Conservation (phyloP, 106 monocot species). For the Gastrodia elata region DNA sequence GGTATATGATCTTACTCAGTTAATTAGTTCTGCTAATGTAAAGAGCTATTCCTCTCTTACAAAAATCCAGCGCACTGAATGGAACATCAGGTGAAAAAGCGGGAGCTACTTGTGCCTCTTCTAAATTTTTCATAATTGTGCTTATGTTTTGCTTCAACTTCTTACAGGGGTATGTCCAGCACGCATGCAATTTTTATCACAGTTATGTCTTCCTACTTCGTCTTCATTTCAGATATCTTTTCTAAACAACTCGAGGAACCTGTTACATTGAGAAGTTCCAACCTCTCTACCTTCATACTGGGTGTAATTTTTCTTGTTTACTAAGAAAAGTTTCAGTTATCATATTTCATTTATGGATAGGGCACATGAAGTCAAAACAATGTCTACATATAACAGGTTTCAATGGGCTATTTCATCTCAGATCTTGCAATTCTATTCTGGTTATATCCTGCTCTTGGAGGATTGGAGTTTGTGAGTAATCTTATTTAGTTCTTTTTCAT, state of each 20-base stretch:
- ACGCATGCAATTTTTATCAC: constrained; percentile 82
- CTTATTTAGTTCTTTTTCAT: not conserved
- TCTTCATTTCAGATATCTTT: constrained; percentile 70
- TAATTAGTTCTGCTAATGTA: constrained; percentile 58
- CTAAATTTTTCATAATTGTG: not conserved
- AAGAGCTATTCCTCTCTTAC: constrained; percentile 61
- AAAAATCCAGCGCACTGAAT: constrained; percentile 71
- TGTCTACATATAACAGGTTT: constrained; percentile 42
- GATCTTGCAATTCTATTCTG: constrained; percentile 88
- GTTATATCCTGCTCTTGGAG: constrained; percentile 90
- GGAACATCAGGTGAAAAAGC: constrained; percentile 66
- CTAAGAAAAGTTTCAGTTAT: not conserved
- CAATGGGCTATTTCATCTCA: constrained; percentile 81
- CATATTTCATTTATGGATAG: not conserved
- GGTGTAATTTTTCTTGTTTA: constrained; percentile 39
- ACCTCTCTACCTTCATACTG: constrained; percentile 58
- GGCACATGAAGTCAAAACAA: not conserved
- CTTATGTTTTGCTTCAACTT: not conserved
- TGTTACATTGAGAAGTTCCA: constrained; percentile 64
- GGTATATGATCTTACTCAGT: constrained; percentile 69
- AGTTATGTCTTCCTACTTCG: constrained; percentile 60
- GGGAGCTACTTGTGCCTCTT: not conserved
- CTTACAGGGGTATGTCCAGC: constrained; percentile 88
- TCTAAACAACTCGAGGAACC: constrained; percentile 44
- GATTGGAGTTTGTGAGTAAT: constrained; percentile 82